These are phyloP conservation scores for Coccomyxa sp. DNA, from an alignment of 139 green algal species.

Conservation along the genomic window DNA sequence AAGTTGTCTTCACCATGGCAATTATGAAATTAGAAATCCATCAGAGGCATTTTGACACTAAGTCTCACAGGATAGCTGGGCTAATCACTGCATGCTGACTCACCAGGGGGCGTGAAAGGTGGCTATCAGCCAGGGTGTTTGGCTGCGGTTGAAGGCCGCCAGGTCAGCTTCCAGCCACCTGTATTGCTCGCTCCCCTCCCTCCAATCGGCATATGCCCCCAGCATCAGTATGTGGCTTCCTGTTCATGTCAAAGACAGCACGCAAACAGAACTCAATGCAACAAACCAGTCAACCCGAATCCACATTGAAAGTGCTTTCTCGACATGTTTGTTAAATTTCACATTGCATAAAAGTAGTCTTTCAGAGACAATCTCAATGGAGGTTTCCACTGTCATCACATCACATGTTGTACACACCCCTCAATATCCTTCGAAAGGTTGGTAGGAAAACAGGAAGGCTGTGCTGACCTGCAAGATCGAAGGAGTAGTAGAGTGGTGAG, in stretches of 20 bases:
- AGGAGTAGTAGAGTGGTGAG: slow-evolving; percentile 55
- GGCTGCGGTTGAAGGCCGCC: slow-evolving; percentile 40
- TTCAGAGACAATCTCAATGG: neutral
- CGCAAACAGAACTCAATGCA: neutral
- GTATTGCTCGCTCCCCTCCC: slow-evolving; percentile 24
- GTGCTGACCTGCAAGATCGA: slow-evolving; percentile 31
- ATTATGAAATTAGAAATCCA: neutral
- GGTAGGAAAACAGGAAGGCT: neutral
- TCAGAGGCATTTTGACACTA: neutral
- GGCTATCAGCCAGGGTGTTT: slow-evolving; percentile 71
- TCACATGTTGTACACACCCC: neutral
- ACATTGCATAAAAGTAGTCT: neutral
- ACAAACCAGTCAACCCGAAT: neutral
- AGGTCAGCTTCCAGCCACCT: slow-evolving; percentile 68
- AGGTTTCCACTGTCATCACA: neutral
- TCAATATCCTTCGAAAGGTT: neutral
- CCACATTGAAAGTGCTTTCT: neutral
- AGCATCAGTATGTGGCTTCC: slow-evolving; percentile 61
- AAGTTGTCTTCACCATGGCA: too few species aligned
- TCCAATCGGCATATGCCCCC: slow-evolving; percentile 31
- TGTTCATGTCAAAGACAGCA: neutral
- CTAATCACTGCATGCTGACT: neutral
- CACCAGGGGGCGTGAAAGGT: slow-evolving; percentile 64
- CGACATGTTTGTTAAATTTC: neutral
- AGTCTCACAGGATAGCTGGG: neutral